These are phyloP conservation scores for Penicillium steckii DNA, from an alignment of 495 filamentous ascomycete species.

Conservation along the genomic window DNA sequence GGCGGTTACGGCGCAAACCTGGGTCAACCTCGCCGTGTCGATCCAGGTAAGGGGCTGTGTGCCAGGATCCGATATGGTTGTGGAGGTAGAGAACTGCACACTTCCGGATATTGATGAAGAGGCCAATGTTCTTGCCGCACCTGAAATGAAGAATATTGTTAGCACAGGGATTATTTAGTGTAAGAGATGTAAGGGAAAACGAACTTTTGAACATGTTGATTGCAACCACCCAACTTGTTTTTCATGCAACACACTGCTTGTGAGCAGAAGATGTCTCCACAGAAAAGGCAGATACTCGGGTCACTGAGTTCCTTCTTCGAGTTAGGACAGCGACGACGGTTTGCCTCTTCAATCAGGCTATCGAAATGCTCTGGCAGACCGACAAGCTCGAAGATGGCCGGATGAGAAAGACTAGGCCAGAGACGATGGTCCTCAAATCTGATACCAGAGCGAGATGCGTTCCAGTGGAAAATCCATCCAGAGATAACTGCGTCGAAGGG, in stretches of 20 bases:
- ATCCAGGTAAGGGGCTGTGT: conserved; percentile 88
- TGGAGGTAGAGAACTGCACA: conserved; percentile 86
- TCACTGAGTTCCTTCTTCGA: conserved; percentile 89
- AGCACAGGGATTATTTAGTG: background rate
- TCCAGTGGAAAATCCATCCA: conserved; percentile 78
- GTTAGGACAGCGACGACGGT: conserved; percentile 79
- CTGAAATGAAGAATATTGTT: conserved; percentile 39
- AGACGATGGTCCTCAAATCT: conserved; percentile 41
- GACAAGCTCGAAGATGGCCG: conserved; percentile 89
- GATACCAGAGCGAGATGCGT: conserved; percentile 43
- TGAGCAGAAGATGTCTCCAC: conserved; percentile 91
- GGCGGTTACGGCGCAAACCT: conserved; percentile 75
- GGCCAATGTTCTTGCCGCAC: conserved; percentile 82
- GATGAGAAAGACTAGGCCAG: conserved; percentile 66
- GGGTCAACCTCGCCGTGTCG: conserved; percentile 91
- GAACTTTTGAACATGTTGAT: conserved; percentile 85
- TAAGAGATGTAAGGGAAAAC: conserved; percentile 27
- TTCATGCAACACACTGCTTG: conserved; percentile 89
- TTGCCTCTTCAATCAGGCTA: conserved; percentile 87
- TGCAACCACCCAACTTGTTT: conserved; percentile 75
- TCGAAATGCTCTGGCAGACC: conserved; percentile 91
- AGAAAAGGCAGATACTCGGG: conserved; percentile 89
- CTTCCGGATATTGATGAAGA: conserved; percentile 96
- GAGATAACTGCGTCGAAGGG: conserved; percentile 55
- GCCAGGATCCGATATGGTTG: conserved; percentile 77